Evolutionary conservation across 805 yeast species (phyloP).

Genomic region (Yarrowia sp.): DNA sequence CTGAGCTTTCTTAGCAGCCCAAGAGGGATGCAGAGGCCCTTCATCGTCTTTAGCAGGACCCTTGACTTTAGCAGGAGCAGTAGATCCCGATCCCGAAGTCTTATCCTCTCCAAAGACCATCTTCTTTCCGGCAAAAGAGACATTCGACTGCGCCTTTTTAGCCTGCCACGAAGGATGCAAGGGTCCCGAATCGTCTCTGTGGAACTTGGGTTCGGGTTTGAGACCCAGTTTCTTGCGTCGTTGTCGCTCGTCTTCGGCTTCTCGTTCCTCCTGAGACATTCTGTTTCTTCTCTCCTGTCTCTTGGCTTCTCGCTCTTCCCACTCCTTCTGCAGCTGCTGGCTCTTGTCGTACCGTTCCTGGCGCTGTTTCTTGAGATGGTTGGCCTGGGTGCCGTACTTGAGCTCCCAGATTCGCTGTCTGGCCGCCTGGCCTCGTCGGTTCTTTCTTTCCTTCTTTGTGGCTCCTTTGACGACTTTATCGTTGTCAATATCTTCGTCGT

Average conservation of each 20-base stretch:
- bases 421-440: conserved; percentile 95
- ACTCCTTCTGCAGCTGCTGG: conserved; percentile 58
- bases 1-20: conserved; percentile 64
- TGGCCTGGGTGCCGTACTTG: conserved; percentile 81
- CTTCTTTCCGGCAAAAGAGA: conserved; percentile 80
- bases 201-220: not conserved
- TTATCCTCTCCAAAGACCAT: conserved; percentile 48
- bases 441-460: conserved; percentile 52
- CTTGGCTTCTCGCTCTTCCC: conserved; percentile 66
- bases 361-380: conserved; percentile 69
- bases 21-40: conserved; percentile 79
- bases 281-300: conserved; percentile 29
- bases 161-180: conserved; percentile 99
- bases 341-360: conserved; percentile 53
- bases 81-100: not conserved
- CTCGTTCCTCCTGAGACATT: conserved; percentile 23
- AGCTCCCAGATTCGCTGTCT: conserved; percentile 95
- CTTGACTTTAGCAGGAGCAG: not conserved
- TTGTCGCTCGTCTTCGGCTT: not conserved
- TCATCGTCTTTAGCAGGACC: conserved; percentile 27
- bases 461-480: conserved; percentile 29
- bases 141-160: conserved; percentile 62
- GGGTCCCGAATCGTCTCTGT: conserved; percentile 35
- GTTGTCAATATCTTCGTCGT: conserved; percentile 32
- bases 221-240: conserved; percentile 9